Percentiles rank a stretch among this genome's conserved stretches.
Conservation (phyloP, 352 stramenopile genomes). For the Globisporangium nunn region DNA sequence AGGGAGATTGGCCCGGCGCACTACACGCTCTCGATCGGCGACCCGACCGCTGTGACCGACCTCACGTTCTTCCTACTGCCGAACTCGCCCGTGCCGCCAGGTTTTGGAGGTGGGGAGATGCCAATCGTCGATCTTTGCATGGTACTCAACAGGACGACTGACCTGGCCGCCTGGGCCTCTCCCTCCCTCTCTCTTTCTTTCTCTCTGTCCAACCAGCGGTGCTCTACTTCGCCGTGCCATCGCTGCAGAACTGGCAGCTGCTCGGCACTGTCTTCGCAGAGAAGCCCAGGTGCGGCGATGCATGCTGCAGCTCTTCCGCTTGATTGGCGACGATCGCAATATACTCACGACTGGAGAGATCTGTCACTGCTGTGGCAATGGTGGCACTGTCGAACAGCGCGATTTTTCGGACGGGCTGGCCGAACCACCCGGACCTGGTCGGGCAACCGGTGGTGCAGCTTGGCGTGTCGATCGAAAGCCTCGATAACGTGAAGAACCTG, state of each 20-base stretch:
- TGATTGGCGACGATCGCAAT: not conserved
- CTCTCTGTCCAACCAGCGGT: conserved; percentile 22
- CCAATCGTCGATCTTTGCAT: not conserved
- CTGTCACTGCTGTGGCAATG: not conserved
- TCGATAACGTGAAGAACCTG: conserved; percentile 72
- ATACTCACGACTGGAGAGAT: not conserved
- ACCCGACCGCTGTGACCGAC: conserved; percentile 53
- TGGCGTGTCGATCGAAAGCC: conserved; percentile 61
- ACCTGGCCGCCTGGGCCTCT: not conserved
- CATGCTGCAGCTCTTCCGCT: too few relatives aligned
- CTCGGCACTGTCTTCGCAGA: conserved; percentile 65
- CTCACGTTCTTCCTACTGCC: conserved; percentile 74
- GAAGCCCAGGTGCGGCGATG: conserved; percentile 27
- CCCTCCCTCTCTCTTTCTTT: not conserved
- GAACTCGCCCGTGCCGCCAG: conserved; percentile 45
- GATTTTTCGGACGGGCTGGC: conserved; percentile 60
- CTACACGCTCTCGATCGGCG: conserved; percentile 52
- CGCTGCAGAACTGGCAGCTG: conserved; percentile 64
- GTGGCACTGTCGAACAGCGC: conserved; percentile 17
- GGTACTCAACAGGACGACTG: not conserved
- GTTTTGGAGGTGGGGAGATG: conserved; percentile 31
- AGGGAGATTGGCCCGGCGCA: conserved; percentile 58
- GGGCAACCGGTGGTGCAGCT: conserved; percentile 55
- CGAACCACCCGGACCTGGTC: conserved; percentile 51
- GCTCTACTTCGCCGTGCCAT: conserved; percentile 63